Evolutionary conservation across 2,329 filamentous ascomycete genomes (phyloP), one percentile per base, ranked within the genome.

Genomic region (Xylariomycetidae sp.): DNA sequence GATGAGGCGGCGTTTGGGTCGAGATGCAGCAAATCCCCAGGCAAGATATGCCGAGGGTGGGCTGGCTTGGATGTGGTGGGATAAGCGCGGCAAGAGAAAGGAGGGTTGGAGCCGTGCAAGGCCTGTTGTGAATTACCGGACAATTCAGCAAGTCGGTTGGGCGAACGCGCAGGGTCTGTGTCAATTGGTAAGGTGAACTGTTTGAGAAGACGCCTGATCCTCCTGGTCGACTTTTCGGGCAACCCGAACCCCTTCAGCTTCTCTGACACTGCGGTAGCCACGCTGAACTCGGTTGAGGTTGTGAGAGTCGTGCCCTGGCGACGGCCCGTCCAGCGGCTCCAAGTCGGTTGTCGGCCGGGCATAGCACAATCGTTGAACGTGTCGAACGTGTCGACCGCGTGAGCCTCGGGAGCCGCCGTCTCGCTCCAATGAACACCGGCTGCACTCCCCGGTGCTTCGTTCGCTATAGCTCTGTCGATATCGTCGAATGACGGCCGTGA

Each of bases 1-100:
- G n/a, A n/a, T n/a, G n/a, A n/a, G n/a, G n/a, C n/a, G n/a, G n/a
- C n/a, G n/a, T n/a, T n/a, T n/a, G n/a, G n/a, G n/a, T n/a, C n/a
- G n/a, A n/a, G n/a, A n/a, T n/a, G n/a, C n/a, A 76, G 52, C 23
- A 72, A 70, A 42, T 75, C 70, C 14, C 71, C 69, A 0, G 72
- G 67, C 4, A 75, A 46, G 4, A 63, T 56, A 30, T 57, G 57
- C 5, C 41, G 35, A 10, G 49, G 47, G n/a, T 36, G 42, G 17
- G 17, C 15, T 17, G 25, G 6, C 35, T 19, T 8, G 18, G 13
- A 5, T 16, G 10, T 19, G 35, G 29, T 25, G 32, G 28, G 31
- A 39, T 9, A 25, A 23, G 20, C 22, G 14, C 5, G 34, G 17
- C n/a, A 30, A 14, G n/a, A 34, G 38, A 23, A 42, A 33, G 15